Percentiles rank a stretch among this genome's conserved stretches.
Conservation (phyloP, 495 filamentous ascomycete genomes). For the Penicilliopsis zonata region DNA sequence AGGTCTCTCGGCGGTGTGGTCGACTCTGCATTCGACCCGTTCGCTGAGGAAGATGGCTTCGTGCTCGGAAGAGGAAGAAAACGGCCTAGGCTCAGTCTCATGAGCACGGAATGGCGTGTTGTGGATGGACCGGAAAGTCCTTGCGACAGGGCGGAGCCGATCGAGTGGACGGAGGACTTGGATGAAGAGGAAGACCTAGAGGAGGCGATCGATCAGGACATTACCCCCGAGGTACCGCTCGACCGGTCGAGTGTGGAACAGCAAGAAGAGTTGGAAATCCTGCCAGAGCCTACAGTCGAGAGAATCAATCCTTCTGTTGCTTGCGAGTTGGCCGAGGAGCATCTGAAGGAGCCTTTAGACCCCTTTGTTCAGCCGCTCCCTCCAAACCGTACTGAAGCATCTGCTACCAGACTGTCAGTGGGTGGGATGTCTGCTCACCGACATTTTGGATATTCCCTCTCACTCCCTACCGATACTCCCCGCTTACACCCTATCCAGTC, state of each 20-base stretch:
- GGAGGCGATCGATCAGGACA: no score
- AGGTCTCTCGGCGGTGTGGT: conserved; percentile 48
- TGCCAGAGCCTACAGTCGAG: conserved; percentile 3
- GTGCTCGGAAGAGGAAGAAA: conserved; percentile 56
- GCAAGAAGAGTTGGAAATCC: not conserved
- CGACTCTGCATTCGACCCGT: conserved; percentile 51
- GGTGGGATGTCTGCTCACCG: no score
- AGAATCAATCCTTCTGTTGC: no score
- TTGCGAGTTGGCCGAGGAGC: no score
- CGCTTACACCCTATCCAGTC: conserved; percentile 33
- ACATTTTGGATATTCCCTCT: conserved; percentile 2
- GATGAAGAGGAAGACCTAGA: conserved; percentile 21
- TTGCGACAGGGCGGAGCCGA: conserved; percentile 28
- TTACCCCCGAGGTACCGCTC: no score
- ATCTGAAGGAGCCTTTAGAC: no score
- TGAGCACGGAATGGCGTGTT: conserved; percentile 58
- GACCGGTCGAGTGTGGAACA: no score
- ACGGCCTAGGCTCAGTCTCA: conserved; percentile 57
- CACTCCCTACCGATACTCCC: conserved; percentile 28
- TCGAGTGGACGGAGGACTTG: conserved; percentile 20
- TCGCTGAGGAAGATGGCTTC: conserved; percentile 55
- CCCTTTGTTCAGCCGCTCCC: no score
- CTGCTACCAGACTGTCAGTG: no score
- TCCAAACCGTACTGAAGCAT: no score
- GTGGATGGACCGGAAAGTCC: conserved; percentile 55